Conservation (phyloP, 768 basidiomycete genomes). For the Tulasnella sp. region DNA sequence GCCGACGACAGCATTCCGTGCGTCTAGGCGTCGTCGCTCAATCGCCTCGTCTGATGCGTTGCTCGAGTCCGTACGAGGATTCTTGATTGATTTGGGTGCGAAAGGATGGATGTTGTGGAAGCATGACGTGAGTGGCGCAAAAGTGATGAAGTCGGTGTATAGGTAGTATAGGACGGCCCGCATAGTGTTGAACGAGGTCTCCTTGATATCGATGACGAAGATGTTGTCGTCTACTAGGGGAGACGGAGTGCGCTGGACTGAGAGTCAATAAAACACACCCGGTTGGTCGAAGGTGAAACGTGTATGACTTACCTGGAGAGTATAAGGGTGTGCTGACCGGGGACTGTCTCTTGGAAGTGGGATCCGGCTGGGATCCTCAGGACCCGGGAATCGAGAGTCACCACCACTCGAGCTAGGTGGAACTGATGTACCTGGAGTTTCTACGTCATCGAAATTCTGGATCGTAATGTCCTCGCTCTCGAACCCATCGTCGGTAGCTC, state of each 20-base stretch:
- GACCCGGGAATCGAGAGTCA: no score
- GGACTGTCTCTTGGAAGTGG: no score
- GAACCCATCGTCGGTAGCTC: conserved; percentile 7
- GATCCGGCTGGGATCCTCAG: no score
- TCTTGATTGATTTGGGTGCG: neutral
- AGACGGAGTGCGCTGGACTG: neutral
- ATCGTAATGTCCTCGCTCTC: neutral
- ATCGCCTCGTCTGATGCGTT: neutral
- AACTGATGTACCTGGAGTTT: no score
- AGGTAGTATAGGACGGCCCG: conserved; percentile 9
- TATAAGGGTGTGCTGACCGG: no score
- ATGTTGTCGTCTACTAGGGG: conserved; percentile 9
- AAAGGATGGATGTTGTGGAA: neutral
- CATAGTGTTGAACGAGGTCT: conserved; percentile 10
- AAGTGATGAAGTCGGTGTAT: conserved; percentile 12
- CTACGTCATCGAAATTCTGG: no score
- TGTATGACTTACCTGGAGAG: no score
- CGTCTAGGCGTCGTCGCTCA: neutral
- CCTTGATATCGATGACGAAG: conserved; percentile 11
- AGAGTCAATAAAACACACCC: no score
- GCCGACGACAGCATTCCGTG: neutral
- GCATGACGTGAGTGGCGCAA: conserved; percentile 2
- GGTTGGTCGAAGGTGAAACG: no score
- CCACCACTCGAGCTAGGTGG: no score
- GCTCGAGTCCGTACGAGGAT: neutral